Evolutionary conservation across 2,329 filamentous ascomycete genomes (phyloP).

Genomic region (Fusarium sp.): DNA sequence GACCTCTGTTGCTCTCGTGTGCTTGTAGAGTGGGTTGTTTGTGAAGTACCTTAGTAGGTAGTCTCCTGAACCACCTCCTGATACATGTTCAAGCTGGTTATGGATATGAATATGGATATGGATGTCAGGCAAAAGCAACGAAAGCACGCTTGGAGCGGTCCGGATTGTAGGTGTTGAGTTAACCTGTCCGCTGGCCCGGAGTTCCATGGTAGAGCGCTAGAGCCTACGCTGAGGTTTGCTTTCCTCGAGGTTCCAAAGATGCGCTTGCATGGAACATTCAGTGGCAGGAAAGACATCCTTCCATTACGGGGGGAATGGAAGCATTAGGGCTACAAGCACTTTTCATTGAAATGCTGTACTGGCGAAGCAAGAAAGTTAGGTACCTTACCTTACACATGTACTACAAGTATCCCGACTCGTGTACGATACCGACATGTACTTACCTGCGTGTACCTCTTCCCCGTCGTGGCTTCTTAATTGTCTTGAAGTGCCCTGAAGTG

Average conservation of each 20-base stretch:
- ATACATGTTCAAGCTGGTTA: neutral
- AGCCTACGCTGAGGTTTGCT: constrained; percentile 18
- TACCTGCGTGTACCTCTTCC: constrained; percentile 10
- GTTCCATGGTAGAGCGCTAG: constrained; percentile 32
- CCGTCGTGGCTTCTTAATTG: constrained; percentile 2
- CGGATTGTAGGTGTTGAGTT: constrained; percentile 10
- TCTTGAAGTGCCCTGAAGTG: neutral
- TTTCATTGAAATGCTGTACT: neutral
- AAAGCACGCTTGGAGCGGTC: constrained; percentile 38
- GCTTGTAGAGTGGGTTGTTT: neutral
- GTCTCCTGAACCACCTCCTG: neutral
- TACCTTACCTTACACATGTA: neutral
- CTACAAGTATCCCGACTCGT: constrained; percentile 16
- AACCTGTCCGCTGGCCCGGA: constrained; percentile 42
- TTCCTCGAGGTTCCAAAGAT: constrained; percentile 10
- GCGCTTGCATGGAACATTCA: constrained; percentile 25
- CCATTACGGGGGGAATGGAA: neutral
- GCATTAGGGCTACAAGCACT: neutral
- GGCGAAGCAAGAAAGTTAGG: neutral
- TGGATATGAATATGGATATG: neutral
- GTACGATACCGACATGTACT: constrained; percentile 12
- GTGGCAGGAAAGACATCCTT: constrained; percentile 4
- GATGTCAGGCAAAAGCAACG: constrained; percentile 6
- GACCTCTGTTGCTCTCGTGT: constrained; percentile 10
- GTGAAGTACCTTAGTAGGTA: neutral